Base-by-base conservation (phyloP, 441 rosid genomes). In the Populus hybrid region DNA sequence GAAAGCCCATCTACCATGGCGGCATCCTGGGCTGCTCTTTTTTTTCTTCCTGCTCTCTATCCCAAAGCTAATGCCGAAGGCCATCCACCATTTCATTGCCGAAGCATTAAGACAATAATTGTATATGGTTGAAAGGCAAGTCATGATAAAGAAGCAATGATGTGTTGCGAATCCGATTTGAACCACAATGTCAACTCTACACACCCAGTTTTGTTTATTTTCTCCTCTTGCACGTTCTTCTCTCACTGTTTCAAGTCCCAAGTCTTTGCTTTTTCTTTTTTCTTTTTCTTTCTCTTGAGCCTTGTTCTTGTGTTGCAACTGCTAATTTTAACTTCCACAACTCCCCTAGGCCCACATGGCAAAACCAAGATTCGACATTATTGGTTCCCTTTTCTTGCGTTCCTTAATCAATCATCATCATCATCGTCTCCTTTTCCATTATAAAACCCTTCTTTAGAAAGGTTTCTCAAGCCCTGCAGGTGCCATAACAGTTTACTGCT, bases 281-380 rank as follows among this genome's bases (percentile, higher is more conserved):
- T 56, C 23, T 20, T 7, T n/a, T 18, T 56, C 3, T 56, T 7
- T 56, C 16, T 31, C 18, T 0, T 3, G 23, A 2, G 26, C 68
- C 70, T 36, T 69, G 64, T 11, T 74, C 67, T 82, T 68, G 74
- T 73, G 83, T 74, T 76, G 85, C 86, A 83, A 85, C 88, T 63
- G 88, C 87, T 79, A 80, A 64, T 79, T 81, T 86, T 81, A 84
- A 83, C 84, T 76, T 81, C 89, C 87, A 50, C 85, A 75, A 86
- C 86, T 74, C 31, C 75, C 83, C 71, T 35, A 42, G 77, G 85
- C 84, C 85, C 88, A 81, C 83, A 12, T 63, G 68, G 68, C 81
- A 29, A 75, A 35, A 64, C 84, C 81, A 73, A 78, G 83, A 81
- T 84, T 87, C 84, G 82, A 65, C 68, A 59, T 38, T 79, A 72